Evolutionary conservation across 225 moss, liverwort and hornwort species (phyloP).

Genomic region (Anthoceros angustus): DNA sequence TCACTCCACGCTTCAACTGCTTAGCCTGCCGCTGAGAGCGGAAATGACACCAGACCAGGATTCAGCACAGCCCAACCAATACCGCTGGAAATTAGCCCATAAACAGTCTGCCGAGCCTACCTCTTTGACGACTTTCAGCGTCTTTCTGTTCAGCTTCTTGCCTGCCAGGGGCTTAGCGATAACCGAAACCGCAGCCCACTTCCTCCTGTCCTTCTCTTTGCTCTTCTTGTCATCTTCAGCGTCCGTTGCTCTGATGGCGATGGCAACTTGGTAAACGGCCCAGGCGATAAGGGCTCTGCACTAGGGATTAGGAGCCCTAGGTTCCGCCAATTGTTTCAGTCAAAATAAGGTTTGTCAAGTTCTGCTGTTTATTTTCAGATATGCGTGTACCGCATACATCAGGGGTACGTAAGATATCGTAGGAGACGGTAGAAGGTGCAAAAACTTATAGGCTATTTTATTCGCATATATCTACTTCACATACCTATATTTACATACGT

Average conservation of each 20-base stretch:
- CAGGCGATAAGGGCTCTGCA: no score
- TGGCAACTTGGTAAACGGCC: no score
- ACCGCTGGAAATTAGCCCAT: not conserved
- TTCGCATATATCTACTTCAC: no score
- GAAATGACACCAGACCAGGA: not conserved
- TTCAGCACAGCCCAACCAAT: not conserved
- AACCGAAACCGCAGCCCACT: conserved; percentile 52
- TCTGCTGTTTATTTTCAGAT: no score
- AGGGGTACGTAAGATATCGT: no score
- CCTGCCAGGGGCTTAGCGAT: conserved; percentile 88
- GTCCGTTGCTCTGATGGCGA: conserved; percentile 26
- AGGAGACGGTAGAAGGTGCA: no score
- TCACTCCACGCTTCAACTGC: conserved; percentile 85
- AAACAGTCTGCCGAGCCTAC: conserved; percentile 10
- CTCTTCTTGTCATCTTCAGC: conserved; percentile 39
- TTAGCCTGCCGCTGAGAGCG: conserved; percentile 59
- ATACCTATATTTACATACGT: no score
- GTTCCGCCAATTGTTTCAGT: no score
- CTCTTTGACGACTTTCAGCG: conserved; percentile 88
- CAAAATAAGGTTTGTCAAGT: no score
- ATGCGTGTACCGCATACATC: no score
- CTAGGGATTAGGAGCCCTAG: no score
- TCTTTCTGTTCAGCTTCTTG: conserved; percentile 93
- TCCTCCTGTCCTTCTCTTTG: conserved; percentile 60
- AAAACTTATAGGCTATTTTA: no score